phyloP scores from a whole-genome alignment of 1,284 basidiomycete genomes.

The Melampsora americana region DNA sequence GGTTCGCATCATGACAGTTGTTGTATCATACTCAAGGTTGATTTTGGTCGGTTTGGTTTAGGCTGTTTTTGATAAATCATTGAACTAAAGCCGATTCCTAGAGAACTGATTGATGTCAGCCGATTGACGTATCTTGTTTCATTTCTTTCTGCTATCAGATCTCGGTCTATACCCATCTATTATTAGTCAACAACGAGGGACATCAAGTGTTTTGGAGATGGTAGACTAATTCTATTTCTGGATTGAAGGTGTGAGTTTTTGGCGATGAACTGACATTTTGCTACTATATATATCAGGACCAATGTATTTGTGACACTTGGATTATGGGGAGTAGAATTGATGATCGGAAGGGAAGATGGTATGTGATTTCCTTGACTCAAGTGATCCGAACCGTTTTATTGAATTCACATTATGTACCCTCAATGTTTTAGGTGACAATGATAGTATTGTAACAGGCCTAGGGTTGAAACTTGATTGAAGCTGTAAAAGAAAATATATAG shows the following conservation, averaged over 20 bases:
- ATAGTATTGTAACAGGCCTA: conserved; percentile 43
- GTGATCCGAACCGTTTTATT: neutral
- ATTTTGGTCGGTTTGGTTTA: conserved; percentile 23
- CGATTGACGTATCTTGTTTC: neutral
- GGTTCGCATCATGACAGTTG: conserved; percentile 50
- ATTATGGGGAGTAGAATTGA: conserved; percentile 73
- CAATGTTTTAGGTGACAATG: conserved; percentile 30
- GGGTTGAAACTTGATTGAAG: conserved; percentile 37
- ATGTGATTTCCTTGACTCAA: conserved; percentile 47
- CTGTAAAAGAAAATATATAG: neutral
- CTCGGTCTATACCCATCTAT: conserved; percentile 42
- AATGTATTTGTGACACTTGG: conserved; percentile 76
- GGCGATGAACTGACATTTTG: neutral
- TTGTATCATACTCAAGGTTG: conserved; percentile 38
- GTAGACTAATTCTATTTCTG: neutral
- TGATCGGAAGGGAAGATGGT: conserved; percentile 73
- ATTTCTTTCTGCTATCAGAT: conserved; percentile 20
- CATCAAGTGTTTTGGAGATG: conserved; percentile 45
- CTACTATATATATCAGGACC: conserved; percentile 58
- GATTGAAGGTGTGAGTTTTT: neutral
- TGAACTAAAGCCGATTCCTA: too few species aligned
- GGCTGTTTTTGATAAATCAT: neutral
- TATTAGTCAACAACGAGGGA: conserved; percentile 39
- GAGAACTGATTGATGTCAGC: neutral
- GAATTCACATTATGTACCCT: neutral